Percentiles rank a stretch among this genome's conserved stretches.
Evolutionary conservation across 352 stramenopile species (phyloP).

Genomic region (Pythium chondricola): DNA sequence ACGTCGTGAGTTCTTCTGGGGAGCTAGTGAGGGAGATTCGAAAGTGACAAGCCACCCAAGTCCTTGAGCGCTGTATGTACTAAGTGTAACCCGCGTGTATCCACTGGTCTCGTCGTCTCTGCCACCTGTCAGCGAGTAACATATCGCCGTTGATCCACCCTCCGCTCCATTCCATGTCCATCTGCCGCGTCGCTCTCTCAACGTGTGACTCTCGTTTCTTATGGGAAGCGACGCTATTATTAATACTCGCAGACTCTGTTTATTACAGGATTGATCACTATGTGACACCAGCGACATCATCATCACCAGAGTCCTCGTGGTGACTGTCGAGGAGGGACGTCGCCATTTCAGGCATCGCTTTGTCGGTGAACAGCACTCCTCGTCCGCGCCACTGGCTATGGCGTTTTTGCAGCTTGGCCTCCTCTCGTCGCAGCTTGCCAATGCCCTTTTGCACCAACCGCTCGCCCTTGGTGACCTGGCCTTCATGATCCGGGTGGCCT

Average conservation of each 20-base stretch:
- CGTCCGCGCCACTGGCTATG: constrained; percentile 11
- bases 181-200: too few species aligned
- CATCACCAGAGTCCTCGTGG: background rate
- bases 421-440: constrained; percentile 22
- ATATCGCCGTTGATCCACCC: background rate
- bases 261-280: background rate
- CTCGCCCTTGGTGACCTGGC: constrained; percentile 40
- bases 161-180: too few species aligned
- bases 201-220: background rate
- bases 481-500: constrained; percentile 27
- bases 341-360: constrained; percentile 8
- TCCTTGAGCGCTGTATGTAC: background rate
- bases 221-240: background rate
- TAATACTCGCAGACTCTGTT: background rate
- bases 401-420: background rate
- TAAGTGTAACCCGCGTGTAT: background rate
- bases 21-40: too few species aligned
- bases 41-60: too few species aligned
- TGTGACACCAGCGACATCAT: constrained; percentile 1
- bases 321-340: constrained; percentile 4
- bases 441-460: constrained; percentile 42
- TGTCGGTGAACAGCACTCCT: background rate
- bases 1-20: background rate
- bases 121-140: background rate
- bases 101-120: background rate